Percentiles rank a stretch among this genome's conserved stretches.
Conservation (phyloP, 495 filamentous ascomycete genomes). For the Talaromyces thailandensis region DNA sequence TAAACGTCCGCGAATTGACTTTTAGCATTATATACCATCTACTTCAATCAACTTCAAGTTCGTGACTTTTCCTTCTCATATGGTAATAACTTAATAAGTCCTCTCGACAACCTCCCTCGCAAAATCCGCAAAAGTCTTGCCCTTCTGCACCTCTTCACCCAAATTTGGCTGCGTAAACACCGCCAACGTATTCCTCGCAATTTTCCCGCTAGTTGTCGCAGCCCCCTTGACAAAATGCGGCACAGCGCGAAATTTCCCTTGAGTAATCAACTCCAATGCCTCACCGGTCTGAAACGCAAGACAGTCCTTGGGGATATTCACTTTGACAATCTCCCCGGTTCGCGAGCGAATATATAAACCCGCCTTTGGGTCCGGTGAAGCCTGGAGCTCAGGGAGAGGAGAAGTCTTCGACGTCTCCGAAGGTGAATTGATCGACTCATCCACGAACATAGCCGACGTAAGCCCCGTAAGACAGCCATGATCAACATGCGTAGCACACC, state of each 20-base stretch:
- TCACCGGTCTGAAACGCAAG: conserved; percentile 96
- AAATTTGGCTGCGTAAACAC: conserved; percentile 97
- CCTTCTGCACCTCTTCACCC: conserved; percentile 68
- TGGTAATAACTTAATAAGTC: conserved; percentile 47
- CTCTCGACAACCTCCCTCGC: conserved; percentile 72
- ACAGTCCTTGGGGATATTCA: conserved; percentile 82
- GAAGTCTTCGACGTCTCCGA: conserved; percentile 18
- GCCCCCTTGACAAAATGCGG: conserved; percentile 89
- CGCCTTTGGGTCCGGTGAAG: conserved; percentile 70
- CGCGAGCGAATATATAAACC: conserved; percentile 90
- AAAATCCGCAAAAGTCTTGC: conserved; percentile 78
- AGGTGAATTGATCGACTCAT: conserved; percentile 53
- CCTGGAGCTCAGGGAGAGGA: conserved; percentile 57
- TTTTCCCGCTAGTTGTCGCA: conserved; percentile 23
- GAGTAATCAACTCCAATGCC: conserved; percentile 79
- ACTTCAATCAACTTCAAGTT: background rate
- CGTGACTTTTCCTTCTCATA: background rate
- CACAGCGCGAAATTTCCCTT: conserved; percentile 83
- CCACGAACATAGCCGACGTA: conserved; percentile 92
- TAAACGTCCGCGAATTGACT: conserved; percentile 2
- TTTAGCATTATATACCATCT: background rate
- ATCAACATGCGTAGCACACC: conserved; percentile 93
- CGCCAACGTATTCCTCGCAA: conserved; percentile 88
- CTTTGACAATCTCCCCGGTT: conserved; percentile 66
- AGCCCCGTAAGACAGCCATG: conserved; percentile 90